phyloP scores from a whole-genome alignment of 2,329 filamentous ascomycete species.

The Cytospora leucostoma region DNA sequence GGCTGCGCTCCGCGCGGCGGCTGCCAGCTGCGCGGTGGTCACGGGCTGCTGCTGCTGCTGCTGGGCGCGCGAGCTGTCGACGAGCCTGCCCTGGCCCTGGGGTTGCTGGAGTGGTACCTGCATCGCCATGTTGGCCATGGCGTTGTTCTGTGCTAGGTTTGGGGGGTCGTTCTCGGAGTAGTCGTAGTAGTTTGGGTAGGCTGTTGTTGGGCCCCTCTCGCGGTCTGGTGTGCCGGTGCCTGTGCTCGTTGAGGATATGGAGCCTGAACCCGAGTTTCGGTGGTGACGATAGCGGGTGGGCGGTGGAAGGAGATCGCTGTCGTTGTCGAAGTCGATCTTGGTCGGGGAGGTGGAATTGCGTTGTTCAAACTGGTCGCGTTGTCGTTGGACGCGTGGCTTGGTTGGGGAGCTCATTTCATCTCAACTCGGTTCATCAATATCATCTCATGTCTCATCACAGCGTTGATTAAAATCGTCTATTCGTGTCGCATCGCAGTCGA shows the following conservation, averaged over 20 bases:
- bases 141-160: neutral
- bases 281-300: constrained; percentile 5
- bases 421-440: neutral
- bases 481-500: too few species aligned
- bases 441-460: neutral
- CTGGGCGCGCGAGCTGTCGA: constrained; percentile 3
- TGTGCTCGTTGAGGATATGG: constrained; percentile 12
- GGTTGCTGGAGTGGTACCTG: constrained; percentile 27
- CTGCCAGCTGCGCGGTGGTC: constrained; percentile 14
- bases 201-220: neutral
- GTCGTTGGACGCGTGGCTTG: constrained; percentile 25
- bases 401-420: constrained; percentile 25
- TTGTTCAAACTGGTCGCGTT: constrained; percentile 24
- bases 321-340: constrained; percentile 20
- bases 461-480: too few species aligned
- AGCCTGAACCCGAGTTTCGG: constrained; percentile 11
- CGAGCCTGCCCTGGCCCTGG: constrained; percentile 16
- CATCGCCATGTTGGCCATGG: constrained; percentile 27
- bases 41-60: constrained; percentile 1
- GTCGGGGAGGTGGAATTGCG: constrained; percentile 17
- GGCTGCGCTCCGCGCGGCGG: constrained; percentile 1
- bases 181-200: constrained; percentile 27
- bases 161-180: constrained; percentile 18
- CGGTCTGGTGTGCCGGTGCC: constrained; percentile 1
- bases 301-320: constrained; percentile 12